A percentile compares a stretch with the other conserved stretches of the same genome.
These are phyloP conservation scores for Populus euphratica DNA, from an alignment of 345 rosid genomes.

Conservation along the genomic window DNA sequence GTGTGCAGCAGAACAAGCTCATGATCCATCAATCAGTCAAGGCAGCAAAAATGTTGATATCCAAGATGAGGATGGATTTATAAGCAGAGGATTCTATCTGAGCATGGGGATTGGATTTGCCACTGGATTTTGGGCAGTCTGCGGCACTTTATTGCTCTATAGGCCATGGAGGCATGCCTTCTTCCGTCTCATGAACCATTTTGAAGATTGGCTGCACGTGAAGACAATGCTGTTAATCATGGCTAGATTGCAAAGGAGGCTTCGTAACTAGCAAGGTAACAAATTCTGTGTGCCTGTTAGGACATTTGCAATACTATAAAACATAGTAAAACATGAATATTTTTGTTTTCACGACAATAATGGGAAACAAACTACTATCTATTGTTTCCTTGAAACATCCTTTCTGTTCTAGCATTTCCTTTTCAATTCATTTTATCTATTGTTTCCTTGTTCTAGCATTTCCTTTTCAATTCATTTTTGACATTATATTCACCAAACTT, in stretches of 20 bases:
- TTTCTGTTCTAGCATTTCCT: too few relatives aligned
- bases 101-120: conserved; percentile 2
- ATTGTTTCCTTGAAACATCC: too few relatives aligned
- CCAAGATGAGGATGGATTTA: not conserved
- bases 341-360: too few relatives aligned
- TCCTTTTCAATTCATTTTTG: too few relatives aligned
- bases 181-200: not conserved
- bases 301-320: too few relatives aligned
- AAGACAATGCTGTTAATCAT: not conserved
- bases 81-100: conserved; percentile 1
- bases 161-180: too few relatives aligned
- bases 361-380: too few relatives aligned
- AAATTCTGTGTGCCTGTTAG: not conserved
- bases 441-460: too few relatives aligned
- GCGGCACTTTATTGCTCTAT: not conserved
- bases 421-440: too few relatives aligned
- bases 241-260: not conserved
- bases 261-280: not conserved
- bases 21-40: not conserved
- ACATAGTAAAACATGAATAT: too few relatives aligned
- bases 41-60: not conserved
- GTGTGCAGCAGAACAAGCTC: not conserved
- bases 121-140: conserved; percentile 1
- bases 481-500: too few relatives aligned
- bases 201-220: not conserved